These are phyloP conservation scores for Liquidambar formosana DNA, from an alignment of 164 flowering plant genomes.

Conservation along the genomic window DNA sequence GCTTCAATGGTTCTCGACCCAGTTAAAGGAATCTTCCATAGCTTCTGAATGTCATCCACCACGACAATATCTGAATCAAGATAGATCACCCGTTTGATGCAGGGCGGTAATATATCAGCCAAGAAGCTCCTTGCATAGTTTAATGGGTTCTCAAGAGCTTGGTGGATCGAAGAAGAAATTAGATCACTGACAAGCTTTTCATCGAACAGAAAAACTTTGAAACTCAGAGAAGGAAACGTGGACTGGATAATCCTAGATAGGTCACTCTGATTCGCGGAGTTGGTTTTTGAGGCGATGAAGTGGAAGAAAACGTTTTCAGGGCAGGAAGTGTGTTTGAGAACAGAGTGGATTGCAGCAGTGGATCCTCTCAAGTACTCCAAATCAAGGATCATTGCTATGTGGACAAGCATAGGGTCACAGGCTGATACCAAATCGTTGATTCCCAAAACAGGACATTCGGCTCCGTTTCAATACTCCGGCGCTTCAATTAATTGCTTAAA, in stretches of 20 bases:
- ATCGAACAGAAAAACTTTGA: constrained; percentile 39
- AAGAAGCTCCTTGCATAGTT: constrained; percentile 65
- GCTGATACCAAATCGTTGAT: neutral
- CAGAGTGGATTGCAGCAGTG: constrained; percentile 45
- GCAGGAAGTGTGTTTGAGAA: constrained; percentile 49
- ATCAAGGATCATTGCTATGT: constrained; percentile 53
- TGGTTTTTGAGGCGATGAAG: constrained; percentile 37
- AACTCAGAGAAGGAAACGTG: constrained; percentile 47
- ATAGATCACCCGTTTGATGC: constrained; percentile 53
- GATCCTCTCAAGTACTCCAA: constrained; percentile 36
- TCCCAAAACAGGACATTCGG: constrained; percentile 22
- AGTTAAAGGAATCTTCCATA: constrained; percentile 37
- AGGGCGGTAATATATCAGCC: constrained; percentile 43
- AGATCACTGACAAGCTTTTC: constrained; percentile 35
- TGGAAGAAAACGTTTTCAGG: constrained; percentile 51
- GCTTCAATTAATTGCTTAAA: constrained; percentile 31
- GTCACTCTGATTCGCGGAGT: neutral
- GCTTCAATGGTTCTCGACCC: constrained; percentile 54
- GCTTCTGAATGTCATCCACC: constrained; percentile 56
- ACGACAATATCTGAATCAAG: constrained; percentile 59
- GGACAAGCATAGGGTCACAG: constrained; percentile 34
- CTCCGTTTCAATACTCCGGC: constrained; percentile 42
- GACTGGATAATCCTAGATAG: constrained; percentile 23
- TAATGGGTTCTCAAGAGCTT: constrained; percentile 61
- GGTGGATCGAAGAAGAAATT: constrained; percentile 57